Conservation (phyloP, 257 asterid genomes). For the Primulina eburnea region DNA sequence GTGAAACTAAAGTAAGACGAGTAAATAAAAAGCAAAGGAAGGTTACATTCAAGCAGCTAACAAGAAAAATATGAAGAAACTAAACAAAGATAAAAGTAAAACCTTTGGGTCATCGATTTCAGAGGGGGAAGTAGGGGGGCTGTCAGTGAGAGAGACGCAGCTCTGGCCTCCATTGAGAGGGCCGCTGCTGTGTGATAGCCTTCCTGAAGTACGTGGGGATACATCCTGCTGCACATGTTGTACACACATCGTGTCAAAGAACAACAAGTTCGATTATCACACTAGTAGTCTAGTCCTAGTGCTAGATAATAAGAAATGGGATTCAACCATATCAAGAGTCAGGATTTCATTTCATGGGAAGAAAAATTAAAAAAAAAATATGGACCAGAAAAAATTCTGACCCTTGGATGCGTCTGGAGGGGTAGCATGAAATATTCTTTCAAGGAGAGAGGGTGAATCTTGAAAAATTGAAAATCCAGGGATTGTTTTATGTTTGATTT, state of each 20-base stretch:
- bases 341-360: no score
- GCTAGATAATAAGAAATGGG: neutral
- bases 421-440: no score
- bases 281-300: no score
- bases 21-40: conserved; percentile 5
- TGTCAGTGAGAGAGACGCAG: conserved; percentile 78
- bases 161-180: conserved; percentile 70
- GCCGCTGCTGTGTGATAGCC: conserved; percentile 98
- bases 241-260: conserved; percentile 14
- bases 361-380: no score
- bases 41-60: neutral
- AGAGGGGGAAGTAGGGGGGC: conserved; percentile 93
- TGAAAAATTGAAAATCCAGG: conserved; percentile 22
- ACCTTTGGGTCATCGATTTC: conserved; percentile 87
- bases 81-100: no score
- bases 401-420: no score
- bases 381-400: no score
- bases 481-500: neutral
- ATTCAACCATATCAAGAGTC: no score
- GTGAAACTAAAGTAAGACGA: neutral
- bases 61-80: neutral
- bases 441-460: conserved; percentile 19
- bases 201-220: conserved; percentile 95
- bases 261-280: neutral
- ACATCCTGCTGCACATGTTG: conserved; percentile 78